A percentile compares a stretch with the other conserved stretches of the same genome.
Evolutionary conservation across 2,329 filamentous ascomycete genomes (phyloP).

Genomic region (Stemphylium vesicarium): DNA sequence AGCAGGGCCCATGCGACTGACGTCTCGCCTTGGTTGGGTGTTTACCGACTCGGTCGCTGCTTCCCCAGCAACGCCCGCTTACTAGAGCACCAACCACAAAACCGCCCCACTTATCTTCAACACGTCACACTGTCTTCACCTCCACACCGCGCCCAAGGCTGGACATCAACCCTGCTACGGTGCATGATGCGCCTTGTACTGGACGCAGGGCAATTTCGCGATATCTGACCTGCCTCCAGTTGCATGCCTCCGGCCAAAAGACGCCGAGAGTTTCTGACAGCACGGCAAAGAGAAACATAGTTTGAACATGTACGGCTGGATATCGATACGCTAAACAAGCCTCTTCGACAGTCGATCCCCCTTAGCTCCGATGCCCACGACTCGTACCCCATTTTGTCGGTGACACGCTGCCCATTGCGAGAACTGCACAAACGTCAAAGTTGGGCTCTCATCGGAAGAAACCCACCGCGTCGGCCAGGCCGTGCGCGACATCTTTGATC

Average conservation of each 20-base stretch:
- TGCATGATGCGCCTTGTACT: not conserved
- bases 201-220: not conserved
- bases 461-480: too few relatives aligned
- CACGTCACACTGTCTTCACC: constrained; percentile 24
- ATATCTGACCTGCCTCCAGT: too few relatives aligned
- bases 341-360: not conserved
- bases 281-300: too few relatives aligned
- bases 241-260: not conserved
- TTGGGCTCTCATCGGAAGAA: too few relatives aligned
- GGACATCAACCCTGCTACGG: not conserved
- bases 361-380: not conserved
- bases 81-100: constrained; percentile 3
- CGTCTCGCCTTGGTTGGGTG: constrained; percentile 23
- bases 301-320: not conserved
- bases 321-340: constrained; percentile 2
- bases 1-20: constrained; percentile 24
- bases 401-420: not conserved
- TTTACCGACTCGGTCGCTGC: constrained; percentile 25
- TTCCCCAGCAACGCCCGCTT: constrained; percentile 27
- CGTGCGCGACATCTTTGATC: too few relatives aligned
- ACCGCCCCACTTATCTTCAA: constrained; percentile 15
- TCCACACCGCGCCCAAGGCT: constrained; percentile 6
- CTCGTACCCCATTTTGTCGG: not conserved
- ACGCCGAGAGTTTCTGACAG: not conserved
- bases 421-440: not conserved